Evolutionary conservation across 768 basidiomycete species (phyloP).

Genomic region (Rhizopogon vesiculosus): DNA sequence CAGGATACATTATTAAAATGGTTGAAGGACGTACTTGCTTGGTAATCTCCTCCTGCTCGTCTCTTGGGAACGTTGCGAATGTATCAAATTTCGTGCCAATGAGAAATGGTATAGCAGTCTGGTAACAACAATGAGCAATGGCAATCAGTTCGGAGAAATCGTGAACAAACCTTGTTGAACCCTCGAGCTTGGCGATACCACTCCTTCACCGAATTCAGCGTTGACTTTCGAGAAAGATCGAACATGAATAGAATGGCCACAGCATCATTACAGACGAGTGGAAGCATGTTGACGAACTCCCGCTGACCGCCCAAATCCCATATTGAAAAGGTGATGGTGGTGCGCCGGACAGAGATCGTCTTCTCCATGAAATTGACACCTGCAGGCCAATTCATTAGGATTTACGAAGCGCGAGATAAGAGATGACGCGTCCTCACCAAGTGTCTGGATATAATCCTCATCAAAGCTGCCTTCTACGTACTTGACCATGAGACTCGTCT

Average conservation of each 20-base stretch:
- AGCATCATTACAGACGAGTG: slow-evolving; percentile 98
- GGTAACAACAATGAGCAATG: slow-evolving; percentile 12
- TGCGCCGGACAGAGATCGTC: slow-evolving; percentile 96
- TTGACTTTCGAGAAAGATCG: slow-evolving; percentile 95
- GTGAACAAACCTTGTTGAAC: slow-evolving; percentile 85
- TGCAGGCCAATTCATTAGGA: slow-evolving; percentile 16
- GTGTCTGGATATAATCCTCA: slow-evolving; percentile 99
- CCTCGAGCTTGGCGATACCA: slow-evolving; percentile 99
- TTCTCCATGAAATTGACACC: slow-evolving; percentile 99
- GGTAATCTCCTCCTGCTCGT: slow-evolving; percentile 99
- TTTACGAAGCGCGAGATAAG: background rate
- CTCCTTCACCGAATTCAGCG: slow-evolving; percentile 97
- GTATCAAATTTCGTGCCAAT: slow-evolving; percentile 99
- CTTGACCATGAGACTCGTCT: slow-evolving; percentile 99
- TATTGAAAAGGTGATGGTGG: slow-evolving; percentile 98
- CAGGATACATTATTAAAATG: slow-evolving; percentile 6
- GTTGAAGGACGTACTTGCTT: slow-evolving; percentile 66
- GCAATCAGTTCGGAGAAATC: background rate
- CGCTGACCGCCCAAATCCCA: slow-evolving; percentile 98
- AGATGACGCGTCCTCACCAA: slow-evolving; percentile 53
- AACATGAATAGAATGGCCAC: slow-evolving; percentile 99
- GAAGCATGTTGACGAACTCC: slow-evolving; percentile 99
- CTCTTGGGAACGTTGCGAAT: slow-evolving; percentile 91
- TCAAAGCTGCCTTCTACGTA: slow-evolving; percentile 99
- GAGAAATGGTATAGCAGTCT: slow-evolving; percentile 98